Evolutionary conservation across 179 eudicot species (phyloP), one percentile per base, ranked within the genome.

Genomic region (Silene coronaria): DNA sequence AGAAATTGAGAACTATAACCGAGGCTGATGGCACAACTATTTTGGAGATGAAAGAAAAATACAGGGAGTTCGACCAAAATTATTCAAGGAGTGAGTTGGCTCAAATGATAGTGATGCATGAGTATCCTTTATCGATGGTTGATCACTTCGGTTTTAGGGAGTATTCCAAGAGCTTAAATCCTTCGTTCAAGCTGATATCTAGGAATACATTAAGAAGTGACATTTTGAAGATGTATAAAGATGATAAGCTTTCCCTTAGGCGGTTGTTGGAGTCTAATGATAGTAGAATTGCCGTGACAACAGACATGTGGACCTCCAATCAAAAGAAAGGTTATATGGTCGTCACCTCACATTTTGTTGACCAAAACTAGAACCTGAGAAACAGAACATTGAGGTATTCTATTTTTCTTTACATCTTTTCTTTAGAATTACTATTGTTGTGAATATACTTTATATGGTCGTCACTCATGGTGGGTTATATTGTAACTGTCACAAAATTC

Each of bases 381-480:
- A n/a, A n/a, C n/a, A n/a, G n/a, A n/a, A 28, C 30, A 28, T 28
- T 28, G 30, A 28, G 30, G 30, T 28, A 28, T n/a, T n/a, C n/a
- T n/a, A n/a, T n/a, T n/a, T 28, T 28, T 1, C 1, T 28, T 28
- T 28, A 28, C 30, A 28, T 28, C 30, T 28, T 28, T 28, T 28
- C 30, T 6, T 55, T 75, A 9, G 71, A 71, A 16, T 22, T 28
- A 11, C 17, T 13, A 38, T 57, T 57, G 5, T n/a, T n/a, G n/a
- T n/a, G n/a, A n/a, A n/a, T n/a, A n/a, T n/a, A n/a, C n/a, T n/a
- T n/a, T n/a, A n/a, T n/a, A n/a, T n/a, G n/a, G n/a, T n/a, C n/a
- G n/a, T n/a, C n/a, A n/a, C n/a, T n/a, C 82, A 82, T 79, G 85
- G 70, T 51, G 42, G 74, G 62, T 51, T 71, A 30, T 38, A 51